Percentiles rank a stretch among this genome's conserved stretches.
phyloP scores from a whole-genome alignment of 768 basidiomycete genomes.

The Gymnopilus dilepis region DNA sequence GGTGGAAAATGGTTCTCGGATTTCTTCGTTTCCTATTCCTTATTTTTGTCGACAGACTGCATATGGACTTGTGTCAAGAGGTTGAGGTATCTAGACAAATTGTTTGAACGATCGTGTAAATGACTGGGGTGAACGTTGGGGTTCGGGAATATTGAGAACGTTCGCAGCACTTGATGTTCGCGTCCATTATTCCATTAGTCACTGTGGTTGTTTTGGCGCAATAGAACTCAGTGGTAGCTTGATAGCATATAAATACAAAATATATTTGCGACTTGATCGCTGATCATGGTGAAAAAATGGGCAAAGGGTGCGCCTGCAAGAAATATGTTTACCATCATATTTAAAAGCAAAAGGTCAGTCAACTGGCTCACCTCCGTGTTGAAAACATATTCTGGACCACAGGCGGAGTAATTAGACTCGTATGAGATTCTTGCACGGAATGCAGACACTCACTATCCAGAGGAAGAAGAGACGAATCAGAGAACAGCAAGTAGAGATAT shows the following conservation, averaged over 20 bases:
- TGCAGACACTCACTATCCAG: constrained; percentile 62
- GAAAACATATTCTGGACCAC: constrained; percentile 77
- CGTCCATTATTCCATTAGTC: too few species aligned
- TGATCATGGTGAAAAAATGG: constrained; percentile 40
- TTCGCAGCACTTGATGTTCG: too few species aligned
- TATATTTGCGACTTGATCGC: constrained; percentile 6
- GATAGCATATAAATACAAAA: constrained; percentile 7
- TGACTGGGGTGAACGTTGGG: too few species aligned
- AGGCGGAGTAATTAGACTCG: not conserved
- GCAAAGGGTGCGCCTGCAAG: constrained; percentile 44
- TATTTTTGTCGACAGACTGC: too few species aligned
- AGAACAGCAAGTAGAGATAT: constrained; percentile 90
- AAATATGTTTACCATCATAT: not conserved
- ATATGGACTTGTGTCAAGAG: too few species aligned
- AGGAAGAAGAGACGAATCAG: constrained; percentile 74
- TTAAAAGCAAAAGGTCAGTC: not conserved
- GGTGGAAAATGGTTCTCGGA: too few species aligned
- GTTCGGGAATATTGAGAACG: too few species aligned
- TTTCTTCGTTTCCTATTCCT: too few species aligned
- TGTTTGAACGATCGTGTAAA: too few species aligned
- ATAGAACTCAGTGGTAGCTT: too few species aligned
- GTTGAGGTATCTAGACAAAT: too few species aligned
- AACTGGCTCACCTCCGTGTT: constrained; percentile 68
- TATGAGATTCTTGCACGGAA: not conserved
- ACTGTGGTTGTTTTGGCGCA: too few species aligned